Conservation (phyloP, 1,284 basidiomycete species). For the Moesziomyces parantarcticus region DNA sequence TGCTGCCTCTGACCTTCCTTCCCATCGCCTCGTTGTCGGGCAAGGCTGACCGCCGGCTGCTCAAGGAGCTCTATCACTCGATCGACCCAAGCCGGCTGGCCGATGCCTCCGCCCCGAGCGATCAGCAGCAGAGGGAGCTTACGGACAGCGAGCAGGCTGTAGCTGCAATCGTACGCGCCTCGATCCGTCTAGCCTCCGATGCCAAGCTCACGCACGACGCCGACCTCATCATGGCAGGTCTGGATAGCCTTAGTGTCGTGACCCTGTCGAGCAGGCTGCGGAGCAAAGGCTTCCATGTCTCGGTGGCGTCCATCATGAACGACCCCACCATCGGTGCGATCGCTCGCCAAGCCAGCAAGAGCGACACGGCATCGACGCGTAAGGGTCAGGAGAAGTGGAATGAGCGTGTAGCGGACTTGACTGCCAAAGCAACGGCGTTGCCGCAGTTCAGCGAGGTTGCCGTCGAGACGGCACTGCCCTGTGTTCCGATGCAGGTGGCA, state of each 20-base stretch:
- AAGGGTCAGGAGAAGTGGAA: constrained; percentile 11
- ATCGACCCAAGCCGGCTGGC: constrained; percentile 14
- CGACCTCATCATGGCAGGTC: constrained; percentile 55
- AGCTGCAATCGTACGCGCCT: constrained; percentile 24
- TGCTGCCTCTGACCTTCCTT: constrained; percentile 48
- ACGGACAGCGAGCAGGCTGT: constrained; percentile 30
- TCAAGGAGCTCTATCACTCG: constrained; percentile 38
- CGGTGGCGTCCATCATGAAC: constrained; percentile 45
- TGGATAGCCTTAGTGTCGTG: constrained; percentile 62
- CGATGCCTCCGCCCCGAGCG: background rate
- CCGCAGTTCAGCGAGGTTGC: constrained; percentile 6
- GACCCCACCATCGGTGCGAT: constrained; percentile 51
- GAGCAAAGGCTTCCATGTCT: constrained; percentile 27
- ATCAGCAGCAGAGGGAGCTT: constrained; percentile 14
- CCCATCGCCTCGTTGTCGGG: constrained; percentile 59
- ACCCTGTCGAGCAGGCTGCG: constrained; percentile 49
- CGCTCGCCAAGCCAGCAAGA: constrained; percentile 9
- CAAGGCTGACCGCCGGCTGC: constrained; percentile 51
- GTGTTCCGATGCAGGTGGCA: constrained; percentile 58
- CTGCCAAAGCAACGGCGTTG: constrained; percentile 9
- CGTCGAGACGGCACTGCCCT: constrained; percentile 36
- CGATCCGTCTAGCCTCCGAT: constrained; percentile 18
- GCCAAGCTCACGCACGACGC: constrained; percentile 16
- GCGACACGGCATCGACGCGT: background rate
- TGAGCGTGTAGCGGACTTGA: constrained; percentile 11